Evolutionary conservation across 2,329 filamentous ascomycete genomes (phyloP).

Genomic region (Daldinia sp.): DNA sequence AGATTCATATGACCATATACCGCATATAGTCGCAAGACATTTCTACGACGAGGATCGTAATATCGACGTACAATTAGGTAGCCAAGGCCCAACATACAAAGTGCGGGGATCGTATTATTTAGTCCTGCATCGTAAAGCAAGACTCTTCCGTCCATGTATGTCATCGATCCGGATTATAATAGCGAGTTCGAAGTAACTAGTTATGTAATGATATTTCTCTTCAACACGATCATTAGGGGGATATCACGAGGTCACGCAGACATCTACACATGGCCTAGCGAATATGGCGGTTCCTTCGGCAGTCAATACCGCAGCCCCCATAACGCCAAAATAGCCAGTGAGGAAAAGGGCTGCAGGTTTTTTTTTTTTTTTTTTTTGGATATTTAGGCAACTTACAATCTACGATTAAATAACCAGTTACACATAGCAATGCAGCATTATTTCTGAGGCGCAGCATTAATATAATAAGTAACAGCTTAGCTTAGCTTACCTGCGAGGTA

Average conservation of each 20-base stretch:
- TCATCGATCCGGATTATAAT: background rate
- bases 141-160: too few relatives aligned
- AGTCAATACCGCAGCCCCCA: slow-evolving; percentile 16
- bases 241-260: slow-evolving; percentile 1
- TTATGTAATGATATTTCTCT: background rate
- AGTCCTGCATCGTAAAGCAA: background rate
- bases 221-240: background rate
- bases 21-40: background rate
- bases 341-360: too few relatives aligned
- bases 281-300: background rate
- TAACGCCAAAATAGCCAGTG: background rate
- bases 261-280: background rate
- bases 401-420: background rate
- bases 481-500: too few relatives aligned
- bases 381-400: background rate
- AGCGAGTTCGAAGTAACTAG: background rate
- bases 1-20: background rate
- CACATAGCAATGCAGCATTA: background rate
- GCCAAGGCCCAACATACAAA: too few relatives aligned
- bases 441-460: background rate
- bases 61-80: too few relatives aligned
- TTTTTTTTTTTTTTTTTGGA: background rate
- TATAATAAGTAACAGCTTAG: too few relatives aligned
- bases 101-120: background rate
- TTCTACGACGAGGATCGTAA: background rate